These are phyloP conservation scores for Fistulina hepatica DNA, from an alignment of 1,284 basidiomycete genomes.

Conservation along the genomic window DNA sequence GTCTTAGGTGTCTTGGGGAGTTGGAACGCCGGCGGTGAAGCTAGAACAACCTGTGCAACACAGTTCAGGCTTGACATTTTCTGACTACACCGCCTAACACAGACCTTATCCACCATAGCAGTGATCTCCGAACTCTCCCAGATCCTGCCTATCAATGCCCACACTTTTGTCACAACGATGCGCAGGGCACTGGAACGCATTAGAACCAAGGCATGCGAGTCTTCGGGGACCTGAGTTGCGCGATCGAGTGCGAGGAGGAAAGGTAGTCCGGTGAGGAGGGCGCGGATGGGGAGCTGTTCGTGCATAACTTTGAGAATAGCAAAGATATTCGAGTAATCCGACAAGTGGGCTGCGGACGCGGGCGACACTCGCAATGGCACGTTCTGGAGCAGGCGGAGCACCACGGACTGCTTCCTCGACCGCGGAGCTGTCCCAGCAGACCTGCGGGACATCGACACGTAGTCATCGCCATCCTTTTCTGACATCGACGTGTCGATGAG, in stretches of 20 bases:
- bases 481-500: conserved; percentile 27
- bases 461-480: conserved; percentile 21
- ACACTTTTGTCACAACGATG: conserved; percentile 54
- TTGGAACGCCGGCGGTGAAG: conserved; percentile 17
- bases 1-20: conserved; percentile 23
- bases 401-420: conserved; percentile 43
- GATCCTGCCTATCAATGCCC: conserved; percentile 56
- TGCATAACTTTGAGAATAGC: conserved; percentile 61
- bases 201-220: conserved; percentile 32
- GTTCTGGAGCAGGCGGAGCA: conserved; percentile 39
- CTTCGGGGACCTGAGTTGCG: conserved; percentile 34
- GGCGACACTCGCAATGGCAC: conserved; percentile 33
- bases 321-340: conserved; percentile 73
- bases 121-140: conserved; percentile 58
- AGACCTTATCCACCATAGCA: conserved; percentile 47
- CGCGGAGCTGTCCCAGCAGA: conserved; percentile 36
- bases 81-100: no score
- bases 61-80: not conserved
- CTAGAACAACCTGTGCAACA: conserved; percentile 27
- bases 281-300: conserved; percentile 59
- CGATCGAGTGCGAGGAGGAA: conserved; percentile 74
- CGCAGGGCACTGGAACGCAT: conserved; percentile 50
- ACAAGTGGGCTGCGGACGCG: conserved; percentile 44
- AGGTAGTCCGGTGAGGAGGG: conserved; percentile 69
- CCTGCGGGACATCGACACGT: conserved; percentile 29